Percentiles rank a stretch among this genome's conserved stretches.
These are phyloP conservation scores for Xylaria castorea DNA, from an alignment of 495 filamentous ascomycete genomes.

Conservation along the genomic window DNA sequence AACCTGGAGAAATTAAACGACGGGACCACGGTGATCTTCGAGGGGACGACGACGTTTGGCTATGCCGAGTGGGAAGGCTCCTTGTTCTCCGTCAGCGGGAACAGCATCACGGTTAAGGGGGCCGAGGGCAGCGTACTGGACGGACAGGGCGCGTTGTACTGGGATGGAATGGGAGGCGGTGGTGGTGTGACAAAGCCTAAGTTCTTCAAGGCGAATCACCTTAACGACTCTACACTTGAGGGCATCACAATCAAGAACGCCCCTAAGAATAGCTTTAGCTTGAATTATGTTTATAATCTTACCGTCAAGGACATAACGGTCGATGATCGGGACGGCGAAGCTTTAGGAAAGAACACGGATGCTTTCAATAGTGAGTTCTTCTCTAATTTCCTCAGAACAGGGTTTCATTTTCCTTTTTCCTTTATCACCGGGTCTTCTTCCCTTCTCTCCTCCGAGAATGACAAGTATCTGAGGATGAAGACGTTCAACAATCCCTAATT, in stretches of 20 bases:
- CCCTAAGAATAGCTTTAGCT: constrained; percentile 63
- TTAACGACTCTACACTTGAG: constrained; percentile 44
- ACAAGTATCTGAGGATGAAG: background rate
- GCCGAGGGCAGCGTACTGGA: constrained; percentile 51
- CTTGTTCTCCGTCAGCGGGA: constrained; percentile 55
- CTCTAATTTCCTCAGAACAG: constrained; percentile 7
- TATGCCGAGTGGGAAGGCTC: constrained; percentile 63
- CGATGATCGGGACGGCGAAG: constrained; percentile 60
- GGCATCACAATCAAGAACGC: constrained; percentile 52
- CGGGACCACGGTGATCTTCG: constrained; percentile 57
- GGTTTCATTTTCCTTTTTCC: background rate
- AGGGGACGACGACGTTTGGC: constrained; percentile 59
- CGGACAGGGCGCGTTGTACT: constrained; percentile 56
- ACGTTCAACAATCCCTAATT: background rate
- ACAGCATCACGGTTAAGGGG: constrained; percentile 52
- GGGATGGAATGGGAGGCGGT: constrained; percentile 61
- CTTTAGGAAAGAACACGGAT: constrained; percentile 64
- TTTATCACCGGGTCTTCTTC: background rate
- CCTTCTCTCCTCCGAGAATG: background rate
- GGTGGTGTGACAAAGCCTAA: constrained; percentile 65
- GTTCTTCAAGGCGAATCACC: constrained; percentile 60
- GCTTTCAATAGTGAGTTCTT: constrained; percentile 61
- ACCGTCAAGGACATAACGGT: constrained; percentile 57
- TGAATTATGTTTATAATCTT: constrained; percentile 54
- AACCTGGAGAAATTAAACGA: constrained; percentile 55